Conservation (phyloP, 371 early-diverging fungal genomes). For the Mortierella sp. region DNA sequence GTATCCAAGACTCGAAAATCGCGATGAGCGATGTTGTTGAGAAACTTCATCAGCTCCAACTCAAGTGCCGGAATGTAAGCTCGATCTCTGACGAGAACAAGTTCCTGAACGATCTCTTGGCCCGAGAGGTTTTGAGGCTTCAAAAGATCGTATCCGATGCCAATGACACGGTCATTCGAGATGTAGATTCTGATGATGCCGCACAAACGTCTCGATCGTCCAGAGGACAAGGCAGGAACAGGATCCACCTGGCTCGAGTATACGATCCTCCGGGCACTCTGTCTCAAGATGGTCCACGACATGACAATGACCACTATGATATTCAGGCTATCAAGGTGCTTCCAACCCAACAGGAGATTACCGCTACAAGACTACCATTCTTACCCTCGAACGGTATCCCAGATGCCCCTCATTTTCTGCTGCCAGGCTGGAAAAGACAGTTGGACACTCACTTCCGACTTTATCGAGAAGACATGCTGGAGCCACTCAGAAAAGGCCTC, state of each 20-base stretch:
- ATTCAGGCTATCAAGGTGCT: constrained; percentile 54
- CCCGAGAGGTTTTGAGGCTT: constrained; percentile 8
- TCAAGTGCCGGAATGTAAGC: neutral
- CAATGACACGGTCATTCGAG: constrained; percentile 3
- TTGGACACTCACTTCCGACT: constrained; percentile 67
- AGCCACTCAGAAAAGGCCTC: constrained; percentile 36
- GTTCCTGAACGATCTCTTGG: constrained; percentile 24
- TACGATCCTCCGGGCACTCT: constrained; percentile 49
- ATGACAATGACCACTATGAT: constrained; percentile 58
- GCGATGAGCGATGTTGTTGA: constrained; percentile 5
- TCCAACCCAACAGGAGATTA: constrained; percentile 58
- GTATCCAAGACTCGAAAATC: constrained; percentile 31
- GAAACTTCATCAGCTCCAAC: neutral
- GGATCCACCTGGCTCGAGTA: neutral
- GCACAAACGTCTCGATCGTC: neutral
- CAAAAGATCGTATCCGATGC: constrained; percentile 5
- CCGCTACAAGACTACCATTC: constrained; percentile 28
- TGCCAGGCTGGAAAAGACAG: constrained; percentile 57
- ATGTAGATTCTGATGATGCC: neutral
- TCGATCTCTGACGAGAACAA: constrained; percentile 6
- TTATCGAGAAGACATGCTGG: constrained; percentile 62
- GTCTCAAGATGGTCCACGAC: constrained; percentile 42
- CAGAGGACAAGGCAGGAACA: constrained; percentile 9
- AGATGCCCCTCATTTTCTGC: constrained; percentile 54
- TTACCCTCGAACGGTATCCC: constrained; percentile 55